Evolutionary conservation across 148 eudicot species (phyloP), one percentile per base, ranked within the genome.

Genomic region (Rhododendron henanense): DNA sequence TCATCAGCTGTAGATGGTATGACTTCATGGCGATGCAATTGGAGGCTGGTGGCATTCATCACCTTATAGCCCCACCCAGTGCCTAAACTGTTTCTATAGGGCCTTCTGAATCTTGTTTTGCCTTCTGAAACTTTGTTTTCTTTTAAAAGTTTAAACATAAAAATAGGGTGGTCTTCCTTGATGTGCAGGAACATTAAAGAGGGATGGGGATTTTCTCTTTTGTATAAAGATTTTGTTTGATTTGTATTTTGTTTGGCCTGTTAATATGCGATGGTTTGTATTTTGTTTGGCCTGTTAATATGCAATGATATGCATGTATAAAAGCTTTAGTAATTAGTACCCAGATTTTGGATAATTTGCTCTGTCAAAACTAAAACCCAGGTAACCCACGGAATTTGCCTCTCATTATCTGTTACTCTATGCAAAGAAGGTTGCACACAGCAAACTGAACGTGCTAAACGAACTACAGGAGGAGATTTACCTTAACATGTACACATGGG

Each of bases 31-130:
- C 15, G 89, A 84, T 83, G 80, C 86, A 88, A 5, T 83, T 84
- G 18, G 90, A 88, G 85, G 89, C 90, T 3, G 85, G 89, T 23
- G 86, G 25, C 33, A 33, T 85, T 48, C 86, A 82, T 31, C 85
- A 85, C 31, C 33, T 90, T 10, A 31, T 90, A 47, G 90, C 90
- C 83, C 91, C 90, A 10, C 88, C 91, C 1, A 88, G 87, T 2
- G 89, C 91, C 51, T 90, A 69, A 25, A 21, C n/a, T 76, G 47
- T 76, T 28, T 5, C 35, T 37, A 4, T 25, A 25, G 15, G 10
- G 33, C 14, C 33, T 67, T 67, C 14, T 10, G 35, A 25, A 67
- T 28, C 31, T 28, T 28, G 31, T 28, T 28, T 28, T 28, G 31
- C 31, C 31, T 28, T 28, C 31, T 28, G 31, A 28, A 28, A 2